A percentile compares a stretch with the other conserved stretches of the same genome.
phyloP scores from a whole-genome alignment of 1,139 yeast species.

The Pichia sp. region DNA sequence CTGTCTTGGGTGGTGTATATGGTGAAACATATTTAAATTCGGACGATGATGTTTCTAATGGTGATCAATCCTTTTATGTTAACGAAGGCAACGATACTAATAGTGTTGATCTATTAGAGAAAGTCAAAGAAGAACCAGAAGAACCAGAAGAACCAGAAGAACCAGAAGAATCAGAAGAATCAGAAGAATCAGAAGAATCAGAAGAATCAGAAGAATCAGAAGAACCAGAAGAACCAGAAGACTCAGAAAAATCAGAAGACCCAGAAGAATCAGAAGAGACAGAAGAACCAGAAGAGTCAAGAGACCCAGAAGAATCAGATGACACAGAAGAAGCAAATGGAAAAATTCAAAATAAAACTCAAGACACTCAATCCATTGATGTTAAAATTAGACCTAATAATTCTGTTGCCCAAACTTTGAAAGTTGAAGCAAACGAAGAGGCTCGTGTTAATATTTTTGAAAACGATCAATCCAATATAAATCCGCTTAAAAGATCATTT shows the following conservation, averaged over 20 bases:
- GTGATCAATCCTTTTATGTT: slow-evolving; percentile 14
- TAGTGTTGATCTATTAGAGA: background rate
- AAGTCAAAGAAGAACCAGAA: background rate
- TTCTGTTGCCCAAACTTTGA: background rate
- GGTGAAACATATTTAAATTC: slow-evolving; percentile 8
- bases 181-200: background rate
- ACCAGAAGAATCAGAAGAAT: background rate
- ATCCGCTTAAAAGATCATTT: background rate
- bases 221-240: background rate
- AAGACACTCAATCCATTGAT: too few relatives aligned
- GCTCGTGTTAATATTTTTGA: background rate
- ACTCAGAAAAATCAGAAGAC: background rate
- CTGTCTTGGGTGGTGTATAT: slow-evolving; percentile 7
- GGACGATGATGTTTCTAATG: slow-evolving; percentile 2
- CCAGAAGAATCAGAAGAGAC: background rate
- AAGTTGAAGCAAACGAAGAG: background rate
- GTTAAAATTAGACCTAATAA: too few relatives aligned
- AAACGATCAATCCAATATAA: background rate
- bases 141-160: background rate
- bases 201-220: background rate
- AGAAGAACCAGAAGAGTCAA: background rate
- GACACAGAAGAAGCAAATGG: background rate
- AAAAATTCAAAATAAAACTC: background rate
- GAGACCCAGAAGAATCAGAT: background rate
- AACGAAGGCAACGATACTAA: slow-evolving; percentile 13